A percentile compares a stretch with the other conserved stretches of the same genome.
Conservation (phyloP, 192 early-diverging fungal genomes). For the Coemansia sp. region DNA sequence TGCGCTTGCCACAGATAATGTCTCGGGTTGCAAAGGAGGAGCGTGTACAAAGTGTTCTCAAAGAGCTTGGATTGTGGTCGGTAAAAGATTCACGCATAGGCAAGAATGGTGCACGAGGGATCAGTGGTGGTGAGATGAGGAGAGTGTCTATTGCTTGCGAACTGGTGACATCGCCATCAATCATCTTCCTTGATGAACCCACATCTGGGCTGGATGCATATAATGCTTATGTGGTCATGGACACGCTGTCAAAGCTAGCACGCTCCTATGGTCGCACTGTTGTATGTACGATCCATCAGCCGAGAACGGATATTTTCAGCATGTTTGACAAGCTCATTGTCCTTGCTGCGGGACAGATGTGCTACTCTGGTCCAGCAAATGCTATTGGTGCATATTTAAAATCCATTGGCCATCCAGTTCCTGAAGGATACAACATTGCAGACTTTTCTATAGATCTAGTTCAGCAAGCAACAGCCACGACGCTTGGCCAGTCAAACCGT, state of each 20-base stretch:
- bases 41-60: slow-evolving; percentile 71
- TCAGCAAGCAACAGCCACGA: slow-evolving; percentile 34
- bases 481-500: neutral
- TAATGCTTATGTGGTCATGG: slow-evolving; percentile 90
- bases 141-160: slow-evolving; percentile 93
- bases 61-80: slow-evolving; percentile 75
- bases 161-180: slow-evolving; percentile 84
- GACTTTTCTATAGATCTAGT: slow-evolving; percentile 64
- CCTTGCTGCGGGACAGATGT: slow-evolving; percentile 75
- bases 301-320: slow-evolving; percentile 85
- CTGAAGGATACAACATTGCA: slow-evolving; percentile 86
- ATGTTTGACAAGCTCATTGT: slow-evolving; percentile 88
- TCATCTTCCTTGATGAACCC: slow-evolving; percentile 85
- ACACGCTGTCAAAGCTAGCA: slow-evolving; percentile 60
- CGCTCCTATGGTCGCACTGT: slow-evolving; percentile 61
- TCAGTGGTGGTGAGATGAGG: slow-evolving; percentile 90
- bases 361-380: slow-evolving; percentile 81
- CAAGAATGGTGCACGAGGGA: slow-evolving; percentile 66
- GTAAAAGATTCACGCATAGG: slow-evolving; percentile 85
- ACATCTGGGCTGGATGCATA: slow-evolving; percentile 86
- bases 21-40: slow-evolving; percentile 56
- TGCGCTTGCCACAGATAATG: slow-evolving; percentile 70
- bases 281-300: slow-evolving; percentile 94
- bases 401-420: slow-evolving; percentile 75
- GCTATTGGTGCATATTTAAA: slow-evolving; percentile 64